A percentile compares a stretch with the other conserved stretches of the same genome.
Conservation (phyloP, 352 stramenopile species). For the Phytophthora melonis region DNA sequence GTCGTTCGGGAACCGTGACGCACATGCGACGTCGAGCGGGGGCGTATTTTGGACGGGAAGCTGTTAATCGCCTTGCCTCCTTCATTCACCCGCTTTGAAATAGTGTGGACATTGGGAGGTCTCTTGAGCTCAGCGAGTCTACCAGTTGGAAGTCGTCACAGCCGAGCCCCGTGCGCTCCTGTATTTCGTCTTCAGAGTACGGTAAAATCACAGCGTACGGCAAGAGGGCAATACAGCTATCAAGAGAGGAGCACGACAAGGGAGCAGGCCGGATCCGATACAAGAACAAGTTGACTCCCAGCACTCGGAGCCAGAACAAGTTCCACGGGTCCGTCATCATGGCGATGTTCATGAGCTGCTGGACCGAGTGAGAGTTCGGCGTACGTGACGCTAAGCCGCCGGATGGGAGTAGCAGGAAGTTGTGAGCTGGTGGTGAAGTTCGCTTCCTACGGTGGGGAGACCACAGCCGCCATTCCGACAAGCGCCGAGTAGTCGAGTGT, state of each 20-base stretch:
- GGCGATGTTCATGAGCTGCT: constrained; percentile 55
- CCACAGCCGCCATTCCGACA: background rate
- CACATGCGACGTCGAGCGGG: too few relatives aligned
- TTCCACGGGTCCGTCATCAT: constrained; percentile 64
- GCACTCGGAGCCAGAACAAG: constrained; percentile 38
- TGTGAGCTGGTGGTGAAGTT: background rate
- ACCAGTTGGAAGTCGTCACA: constrained; percentile 30
- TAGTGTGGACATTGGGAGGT: constrained; percentile 26
- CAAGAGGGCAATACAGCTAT: background rate
- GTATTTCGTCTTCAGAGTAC: constrained; percentile 36
- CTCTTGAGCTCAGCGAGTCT: constrained; percentile 24
- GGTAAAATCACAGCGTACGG: constrained; percentile 38
- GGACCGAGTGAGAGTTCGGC: constrained; percentile 23
- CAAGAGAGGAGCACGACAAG: background rate
- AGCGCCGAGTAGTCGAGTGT: background rate
- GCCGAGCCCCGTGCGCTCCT: constrained; percentile 34
- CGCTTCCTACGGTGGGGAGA: background rate
- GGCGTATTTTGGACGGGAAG: background rate
- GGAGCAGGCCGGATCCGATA: constrained; percentile 26
- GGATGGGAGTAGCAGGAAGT: background rate
- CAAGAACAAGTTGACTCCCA: constrained; percentile 43
- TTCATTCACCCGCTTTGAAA: constrained; percentile 18
- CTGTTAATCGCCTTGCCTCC: background rate
- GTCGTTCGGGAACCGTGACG: too few relatives aligned
- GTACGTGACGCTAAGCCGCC: background rate